Base-by-base conservation (phyloP, 1,284 basidiomycete genomes). In the Fomitopsis schrenkii region DNA sequence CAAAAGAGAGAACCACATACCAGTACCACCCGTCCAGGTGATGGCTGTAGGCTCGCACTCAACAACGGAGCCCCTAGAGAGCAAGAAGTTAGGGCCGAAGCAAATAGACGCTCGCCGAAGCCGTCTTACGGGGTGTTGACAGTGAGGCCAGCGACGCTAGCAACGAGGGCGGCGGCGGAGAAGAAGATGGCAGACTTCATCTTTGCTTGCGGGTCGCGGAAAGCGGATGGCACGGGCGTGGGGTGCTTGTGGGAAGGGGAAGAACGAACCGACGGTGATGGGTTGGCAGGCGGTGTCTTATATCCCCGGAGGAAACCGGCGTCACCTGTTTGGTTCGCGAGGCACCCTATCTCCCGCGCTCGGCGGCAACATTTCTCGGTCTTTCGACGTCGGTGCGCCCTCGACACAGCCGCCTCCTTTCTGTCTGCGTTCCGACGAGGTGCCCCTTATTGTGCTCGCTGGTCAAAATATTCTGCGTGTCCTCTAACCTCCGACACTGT, bases 71-170 rank as follows among this genome's bases (percentile, higher is more conserved):
- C 40, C 56, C 35, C 73, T 73, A 56, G 28, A 19, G 19, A n/a
- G 3, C 26, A 44, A 5, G 15, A 8, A 17, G 14, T 40, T 59
- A 26, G 52, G 30, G 12, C n/a, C 22, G 5, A 12, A 33, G 22
- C 33, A 2, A 30, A 12, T 26, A 38, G 57, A 28, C 30, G 46
- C 36, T 38, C 44, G 56, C 38, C 22, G 15, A 22, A 4, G 40
- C 12, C 30, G 0, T 66, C 73, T 61, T 62, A 74, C 73, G 72
- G 73, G 58, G 73, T 74, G 69, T 71, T 71, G 65, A 74, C 67
- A 57, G 44, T 60, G 61, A 70, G 61, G 33, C 38, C 69, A 57
- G 61, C 40, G 58, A 63, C 70, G 57, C 61, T 62, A 22, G 63
- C 66, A 55, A 62, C 66, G 57, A 68, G 52, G 63, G 66, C 63